Evolutionary conservation across 371 early-diverging fungal species (phyloP).

Genomic region (Saksenaea vasiformis): DNA sequence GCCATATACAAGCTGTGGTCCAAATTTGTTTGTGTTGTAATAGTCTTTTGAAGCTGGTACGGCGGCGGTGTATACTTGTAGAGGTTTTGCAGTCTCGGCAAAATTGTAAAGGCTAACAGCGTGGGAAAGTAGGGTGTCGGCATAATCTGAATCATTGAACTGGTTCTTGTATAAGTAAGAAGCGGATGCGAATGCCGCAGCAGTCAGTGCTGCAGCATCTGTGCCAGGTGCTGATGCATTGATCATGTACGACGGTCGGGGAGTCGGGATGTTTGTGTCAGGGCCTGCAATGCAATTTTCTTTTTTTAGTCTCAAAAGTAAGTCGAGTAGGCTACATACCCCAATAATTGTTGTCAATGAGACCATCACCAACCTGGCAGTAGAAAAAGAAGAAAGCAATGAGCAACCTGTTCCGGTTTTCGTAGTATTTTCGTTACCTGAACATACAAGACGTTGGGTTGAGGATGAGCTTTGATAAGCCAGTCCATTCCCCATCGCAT

Average conservation of each 20-base stretch:
- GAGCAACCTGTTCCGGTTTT: not conserved
- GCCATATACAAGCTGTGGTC: slow-evolving; percentile 56
- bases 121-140: slow-evolving; percentile 23
- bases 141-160: slow-evolving; percentile 54
- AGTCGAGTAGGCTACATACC: slow-evolving; percentile 16
- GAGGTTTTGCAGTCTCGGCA: slow-evolving; percentile 40
- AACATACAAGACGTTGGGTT: slow-evolving; percentile 42
- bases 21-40: slow-evolving; percentile 50
- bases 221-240: slow-evolving; percentile 53
- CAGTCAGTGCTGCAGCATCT: slow-evolving; percentile 59
- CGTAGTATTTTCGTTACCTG: slow-evolving; percentile 16
- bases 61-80: slow-evolving; percentile 39
- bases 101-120: slow-evolving; percentile 47
- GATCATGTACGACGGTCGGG: slow-evolving; percentile 57
- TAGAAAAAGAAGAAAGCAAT: too few species aligned
- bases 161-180: slow-evolving; percentile 55
- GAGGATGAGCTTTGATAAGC: slow-evolving; percentile 56
- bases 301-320: not conserved
- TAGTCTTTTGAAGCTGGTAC: slow-evolving; percentile 45
- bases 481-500: slow-evolving; percentile 70
- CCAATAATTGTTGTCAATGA: slow-evolving; percentile 46
- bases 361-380: slow-evolving; percentile 39
- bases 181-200: slow-evolving; percentile 66
- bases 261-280: slow-evolving; percentile 53
- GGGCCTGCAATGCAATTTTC: slow-evolving; percentile 25